A percentile compares a stretch with the other conserved stretches of the same genome.
phyloP scores from a whole-genome alignment of 163 green algal genomes.

The Chlamydomonas reinhardtii region DNA sequence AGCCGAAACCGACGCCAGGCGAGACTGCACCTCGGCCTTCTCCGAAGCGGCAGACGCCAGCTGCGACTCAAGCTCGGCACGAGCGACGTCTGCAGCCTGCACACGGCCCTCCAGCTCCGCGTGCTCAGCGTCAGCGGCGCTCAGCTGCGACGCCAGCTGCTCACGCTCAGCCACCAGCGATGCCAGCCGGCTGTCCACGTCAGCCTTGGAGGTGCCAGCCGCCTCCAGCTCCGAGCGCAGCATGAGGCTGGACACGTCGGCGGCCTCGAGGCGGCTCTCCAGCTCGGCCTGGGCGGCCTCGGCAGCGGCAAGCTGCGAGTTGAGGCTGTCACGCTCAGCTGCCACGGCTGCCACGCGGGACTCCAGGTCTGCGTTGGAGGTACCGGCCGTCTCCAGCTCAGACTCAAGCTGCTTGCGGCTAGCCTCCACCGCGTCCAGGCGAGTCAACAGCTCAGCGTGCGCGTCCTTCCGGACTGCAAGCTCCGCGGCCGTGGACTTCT shows the following conservation, averaged over 20 bases:
- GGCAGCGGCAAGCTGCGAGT: background rate
- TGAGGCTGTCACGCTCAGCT: background rate
- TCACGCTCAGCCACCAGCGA: background rate
- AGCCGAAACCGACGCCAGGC: background rate
- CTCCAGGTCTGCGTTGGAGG: background rate
- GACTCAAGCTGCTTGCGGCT: background rate
- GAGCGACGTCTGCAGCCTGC: background rate
- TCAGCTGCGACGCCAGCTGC: background rate
- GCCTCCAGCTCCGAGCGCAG: background rate
- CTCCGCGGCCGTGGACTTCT: background rate
- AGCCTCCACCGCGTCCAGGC: background rate
- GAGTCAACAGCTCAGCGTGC: conserved; percentile 2
- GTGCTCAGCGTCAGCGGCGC: background rate
- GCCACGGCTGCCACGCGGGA: background rate
- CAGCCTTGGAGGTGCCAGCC: too few relatives aligned
- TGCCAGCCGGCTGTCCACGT: background rate
- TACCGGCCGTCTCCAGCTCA: background rate
- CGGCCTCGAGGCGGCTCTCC: background rate
- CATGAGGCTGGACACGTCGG: too few relatives aligned
- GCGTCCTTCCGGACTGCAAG: conserved; percentile 3
- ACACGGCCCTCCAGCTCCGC: background rate
- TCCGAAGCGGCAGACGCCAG: background rate
- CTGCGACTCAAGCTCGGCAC: background rate
- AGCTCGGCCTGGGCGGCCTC: background rate
- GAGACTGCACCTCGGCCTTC: background rate